These are phyloP conservation scores for Coemansia sp. DNA, from an alignment of 192 early-diverging fungal species.

Conservation along the genomic window DNA sequence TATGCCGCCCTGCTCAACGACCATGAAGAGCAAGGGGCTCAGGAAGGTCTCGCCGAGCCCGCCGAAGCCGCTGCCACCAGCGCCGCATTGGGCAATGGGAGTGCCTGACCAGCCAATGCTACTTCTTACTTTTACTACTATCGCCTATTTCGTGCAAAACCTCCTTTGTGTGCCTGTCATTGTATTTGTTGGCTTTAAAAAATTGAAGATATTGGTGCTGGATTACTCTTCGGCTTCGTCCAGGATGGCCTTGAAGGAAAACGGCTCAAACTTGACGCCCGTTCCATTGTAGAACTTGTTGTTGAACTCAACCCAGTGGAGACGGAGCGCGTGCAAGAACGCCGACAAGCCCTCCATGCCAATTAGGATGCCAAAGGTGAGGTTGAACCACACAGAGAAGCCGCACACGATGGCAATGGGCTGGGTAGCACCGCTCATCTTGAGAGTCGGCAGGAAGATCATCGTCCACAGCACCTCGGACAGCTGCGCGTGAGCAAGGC, in stretches of 20 bases:
- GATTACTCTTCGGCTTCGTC: conserved; percentile 41
- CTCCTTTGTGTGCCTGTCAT: background rate
- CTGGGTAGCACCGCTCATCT: conserved; percentile 56
- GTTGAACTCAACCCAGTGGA: conserved; percentile 98
- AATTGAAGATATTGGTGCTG: background rate
- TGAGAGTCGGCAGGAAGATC: conserved; percentile 58
- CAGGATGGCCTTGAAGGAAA: conserved; percentile 66
- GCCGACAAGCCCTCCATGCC: conserved; percentile 87
- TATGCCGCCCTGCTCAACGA: conserved; percentile 51
- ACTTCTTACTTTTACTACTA: background rate
- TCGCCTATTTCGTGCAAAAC: too few species aligned
- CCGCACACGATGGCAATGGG: conserved; percentile 73
- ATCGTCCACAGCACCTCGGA: conserved; percentile 97
- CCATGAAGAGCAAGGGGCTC: conserved; percentile 28
- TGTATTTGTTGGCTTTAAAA: background rate
- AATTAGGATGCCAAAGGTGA: conserved; percentile 77
- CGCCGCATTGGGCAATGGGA: background rate
- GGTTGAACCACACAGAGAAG: conserved; percentile 84
- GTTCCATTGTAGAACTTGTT: conserved; percentile 94
- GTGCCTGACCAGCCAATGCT: background rate
- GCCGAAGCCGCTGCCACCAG: background rate
- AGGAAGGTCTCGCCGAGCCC: background rate
- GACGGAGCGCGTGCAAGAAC: conserved; percentile 87
- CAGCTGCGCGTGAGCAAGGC: conserved; percentile 95
- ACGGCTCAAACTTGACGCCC: conserved; percentile 90